Percentiles rank a stretch among this genome's conserved stretches.
Conservation (phyloP, 1,284 basidiomycete genomes). For the Heterobasidion parviporum region DNA sequence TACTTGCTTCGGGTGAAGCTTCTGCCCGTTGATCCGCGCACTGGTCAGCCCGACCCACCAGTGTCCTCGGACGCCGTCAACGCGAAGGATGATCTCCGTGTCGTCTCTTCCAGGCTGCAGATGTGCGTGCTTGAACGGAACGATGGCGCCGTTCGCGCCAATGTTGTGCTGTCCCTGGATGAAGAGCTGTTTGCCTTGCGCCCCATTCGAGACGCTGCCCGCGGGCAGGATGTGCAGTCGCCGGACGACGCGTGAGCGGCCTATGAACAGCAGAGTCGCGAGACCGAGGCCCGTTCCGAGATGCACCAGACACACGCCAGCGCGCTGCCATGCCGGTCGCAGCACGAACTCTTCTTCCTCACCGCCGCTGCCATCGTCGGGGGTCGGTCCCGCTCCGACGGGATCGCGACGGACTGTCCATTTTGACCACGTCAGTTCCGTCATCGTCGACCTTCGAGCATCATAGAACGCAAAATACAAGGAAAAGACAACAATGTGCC, state of each 20-base stretch:
- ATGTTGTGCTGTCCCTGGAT: conserved; percentile 30
- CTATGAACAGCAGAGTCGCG: conserved; percentile 23
- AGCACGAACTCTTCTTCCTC: conserved; percentile 15
- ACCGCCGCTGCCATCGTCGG: background rate
- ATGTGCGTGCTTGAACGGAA: conserved; percentile 24
- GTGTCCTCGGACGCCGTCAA: conserved; percentile 28
- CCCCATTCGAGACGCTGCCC: background rate
- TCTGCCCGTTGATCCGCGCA: conserved; percentile 26
- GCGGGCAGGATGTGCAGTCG: conserved; percentile 26
- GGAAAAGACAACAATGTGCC: background rate
- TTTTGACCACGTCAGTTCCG: conserved; percentile 29
- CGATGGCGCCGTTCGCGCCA: conserved; percentile 23
- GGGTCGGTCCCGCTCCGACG: background rate
- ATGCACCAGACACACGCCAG: conserved; percentile 22
- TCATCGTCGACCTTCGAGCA: conserved; percentile 13
- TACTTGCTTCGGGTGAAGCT: conserved; percentile 12
- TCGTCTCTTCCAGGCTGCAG: conserved; percentile 25
- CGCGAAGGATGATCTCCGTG: conserved; percentile 29
- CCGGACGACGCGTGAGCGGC: conserved; percentile 27
- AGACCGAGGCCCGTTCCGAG: conserved; percentile 24
- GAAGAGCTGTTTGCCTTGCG: conserved; percentile 20
- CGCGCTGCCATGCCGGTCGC: conserved; percentile 30
- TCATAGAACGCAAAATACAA: conserved; percentile 11
- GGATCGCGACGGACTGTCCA: conserved; percentile 24
- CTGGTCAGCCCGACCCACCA: conserved; percentile 30